Percentiles rank a stretch among this genome's conserved stretches.
These are phyloP conservation scores for Mucor racemosus DNA, from an alignment of 371 early-diverging fungal species.

Conservation along the genomic window DNA sequence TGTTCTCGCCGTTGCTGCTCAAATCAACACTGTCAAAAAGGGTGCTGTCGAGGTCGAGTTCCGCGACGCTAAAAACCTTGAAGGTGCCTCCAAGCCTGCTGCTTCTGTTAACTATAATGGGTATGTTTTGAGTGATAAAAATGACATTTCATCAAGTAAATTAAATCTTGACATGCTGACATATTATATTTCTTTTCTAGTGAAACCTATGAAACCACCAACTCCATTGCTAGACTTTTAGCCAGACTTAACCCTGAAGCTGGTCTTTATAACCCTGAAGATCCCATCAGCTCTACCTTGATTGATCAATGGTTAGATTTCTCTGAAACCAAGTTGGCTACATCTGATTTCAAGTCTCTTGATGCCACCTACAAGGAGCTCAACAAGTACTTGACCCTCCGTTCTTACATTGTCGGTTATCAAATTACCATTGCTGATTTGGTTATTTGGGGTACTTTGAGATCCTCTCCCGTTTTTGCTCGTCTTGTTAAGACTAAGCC, in stretches of 20 bases:
- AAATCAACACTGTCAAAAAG: constrained; percentile 46
- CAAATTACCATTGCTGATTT: constrained; percentile 81
- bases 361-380: constrained; percentile 69
- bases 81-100: constrained; percentile 40
- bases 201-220: constrained; percentile 48
- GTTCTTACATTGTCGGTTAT: constrained; percentile 87
- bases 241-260: constrained; percentile 47
- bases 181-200: constrained; percentile 13
- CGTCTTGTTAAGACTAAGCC: constrained; percentile 79
- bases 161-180: background rate
- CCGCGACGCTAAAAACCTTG: constrained; percentile 46
- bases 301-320: constrained; percentile 73
- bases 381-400: constrained; percentile 78
- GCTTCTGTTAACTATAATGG: constrained; percentile 44
- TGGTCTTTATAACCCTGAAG: constrained; percentile 43
- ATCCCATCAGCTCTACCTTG: constrained; percentile 50
- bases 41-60: constrained; percentile 44
- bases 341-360: constrained; percentile 76
- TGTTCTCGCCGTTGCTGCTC: constrained; percentile 44
- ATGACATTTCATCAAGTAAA: background rate
- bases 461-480: constrained; percentile 78
- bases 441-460: constrained; percentile 88
- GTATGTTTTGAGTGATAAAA: constrained; percentile 22
- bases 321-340: constrained; percentile 59
- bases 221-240: constrained; percentile 48